A percentile compares a stretch with the other conserved stretches of the same genome.
phyloP scores from a whole-genome alignment of 768 basidiomycete genomes.

The Lanmaoa rubissima region DNA sequence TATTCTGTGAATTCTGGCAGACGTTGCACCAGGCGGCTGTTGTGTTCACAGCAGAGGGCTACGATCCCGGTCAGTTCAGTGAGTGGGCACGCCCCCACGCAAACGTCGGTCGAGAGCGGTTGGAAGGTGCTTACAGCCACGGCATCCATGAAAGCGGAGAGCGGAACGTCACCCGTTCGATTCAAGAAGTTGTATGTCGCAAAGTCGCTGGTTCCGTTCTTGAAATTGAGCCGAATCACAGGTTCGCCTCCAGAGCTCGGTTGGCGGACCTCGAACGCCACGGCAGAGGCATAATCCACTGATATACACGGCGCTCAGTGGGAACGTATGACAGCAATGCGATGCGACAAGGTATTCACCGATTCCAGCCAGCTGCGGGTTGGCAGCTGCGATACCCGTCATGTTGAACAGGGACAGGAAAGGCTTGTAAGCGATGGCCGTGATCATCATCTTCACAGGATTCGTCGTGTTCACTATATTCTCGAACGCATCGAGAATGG shows the following conservation, averaged over 20 bases:
- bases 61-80: slow-evolving; percentile 1
- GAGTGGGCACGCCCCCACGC: neutral
- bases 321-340: neutral
- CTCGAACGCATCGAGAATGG: slow-evolving; percentile 52
- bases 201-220: slow-evolving; percentile 60
- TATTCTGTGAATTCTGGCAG: slow-evolving; percentile 54
- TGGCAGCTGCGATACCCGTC: slow-evolving; percentile 52
- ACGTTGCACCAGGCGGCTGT: slow-evolving; percentile 56
- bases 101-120: neutral
- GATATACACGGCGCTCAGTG: neutral
- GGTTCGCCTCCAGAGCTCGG: slow-evolving; percentile 44
- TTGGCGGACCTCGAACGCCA: slow-evolving; percentile 60
- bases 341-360: slow-evolving; percentile 34
- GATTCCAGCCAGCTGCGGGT: slow-evolving; percentile 56
- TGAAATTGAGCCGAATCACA: slow-evolving; percentile 63
- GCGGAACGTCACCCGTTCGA: slow-evolving; percentile 48
- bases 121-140: slow-evolving; percentile 32
- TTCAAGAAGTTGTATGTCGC: slow-evolving; percentile 47
- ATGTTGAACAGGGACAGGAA: slow-evolving; percentile 78
- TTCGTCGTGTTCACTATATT: slow-evolving; percentile 49
- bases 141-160: slow-evolving; percentile 48
- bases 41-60: slow-evolving; percentile 52
- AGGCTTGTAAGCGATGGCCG: slow-evolving; percentile 72
- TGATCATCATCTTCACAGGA: slow-evolving; percentile 56
- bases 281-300: slow-evolving; percentile 63